A percentile compares a stretch with the other conserved stretches of the same genome.
phyloP scores from a whole-genome alignment of 768 basidiomycete genomes.

The Russula earlei region DNA sequence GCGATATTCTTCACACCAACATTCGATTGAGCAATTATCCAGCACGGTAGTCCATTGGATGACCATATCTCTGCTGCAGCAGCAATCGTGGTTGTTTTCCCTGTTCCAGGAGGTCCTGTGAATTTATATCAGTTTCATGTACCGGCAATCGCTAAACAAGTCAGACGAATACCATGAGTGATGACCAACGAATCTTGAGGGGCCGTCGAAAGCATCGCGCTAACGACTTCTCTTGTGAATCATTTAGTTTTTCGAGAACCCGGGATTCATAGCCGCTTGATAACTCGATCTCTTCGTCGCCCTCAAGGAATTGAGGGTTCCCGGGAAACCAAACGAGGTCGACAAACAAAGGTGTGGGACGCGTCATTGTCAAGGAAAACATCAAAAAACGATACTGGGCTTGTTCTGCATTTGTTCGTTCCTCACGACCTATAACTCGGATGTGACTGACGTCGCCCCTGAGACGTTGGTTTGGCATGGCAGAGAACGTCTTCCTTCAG shows the following conservation, averaged over 20 bases:
- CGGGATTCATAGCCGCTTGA: neutral
- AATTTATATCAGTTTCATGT: neutral
- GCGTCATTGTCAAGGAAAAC: neutral
- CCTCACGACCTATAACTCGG: conserved; percentile 10
- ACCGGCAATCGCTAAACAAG: neutral
- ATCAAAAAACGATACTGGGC: conserved; percentile 3
- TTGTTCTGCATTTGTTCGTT: conserved; percentile 1
- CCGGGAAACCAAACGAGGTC: conserved; percentile 7
- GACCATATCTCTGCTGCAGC: conserved; percentile 9
- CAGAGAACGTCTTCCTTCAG: conserved; percentile 1
- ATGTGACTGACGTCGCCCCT: neutral
- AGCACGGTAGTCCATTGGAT: conserved; percentile 29
- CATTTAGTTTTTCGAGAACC: neutral
- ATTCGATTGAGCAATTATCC: conserved; percentile 76
- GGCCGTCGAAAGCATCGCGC: conserved; percentile 3
- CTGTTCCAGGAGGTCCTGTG: conserved; percentile 14
- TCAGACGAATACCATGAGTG: conserved; percentile 1
- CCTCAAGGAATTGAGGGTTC: neutral
- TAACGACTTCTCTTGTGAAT: conserved; percentile 3
- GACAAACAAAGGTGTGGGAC: neutral
- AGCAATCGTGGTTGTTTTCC: conserved; percentile 16
- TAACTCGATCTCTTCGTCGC: neutral
- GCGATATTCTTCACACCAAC: conserved; percentile 84
- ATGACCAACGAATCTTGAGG: conserved; percentile 8
- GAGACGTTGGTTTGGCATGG: neutral